Evolutionary conservation across 768 basidiomycete genomes (phyloP), one percentile per base, ranked within the genome.

Genomic region (Tephrocybe sp.): DNA sequence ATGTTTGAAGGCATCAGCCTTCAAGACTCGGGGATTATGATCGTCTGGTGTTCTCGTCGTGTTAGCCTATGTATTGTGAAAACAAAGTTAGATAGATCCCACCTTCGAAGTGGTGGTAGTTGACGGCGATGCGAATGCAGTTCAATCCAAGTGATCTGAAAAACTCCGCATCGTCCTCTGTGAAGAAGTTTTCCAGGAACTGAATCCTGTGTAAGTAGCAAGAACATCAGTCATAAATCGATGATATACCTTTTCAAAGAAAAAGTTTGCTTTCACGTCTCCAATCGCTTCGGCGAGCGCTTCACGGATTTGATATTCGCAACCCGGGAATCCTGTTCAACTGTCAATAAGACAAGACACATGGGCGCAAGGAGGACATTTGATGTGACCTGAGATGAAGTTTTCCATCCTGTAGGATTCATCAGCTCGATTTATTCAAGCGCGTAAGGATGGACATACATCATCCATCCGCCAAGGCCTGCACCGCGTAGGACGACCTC

Each of bases 131-230:
- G 4, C 90, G 83, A 45, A 91, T 84, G 58, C 83, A 88, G 68
- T 91, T 93, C 49, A 93, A 66, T 3, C 87, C 88, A 11, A 91
- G 76, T 42, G 77, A 82, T 55, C 82, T 84, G 72, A 87, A 91
- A 71, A 88, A 88, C 39, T 72, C 68, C 11, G 88, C 88, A 55
- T 91, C 90, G 16, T 73, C 71, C 13, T 88, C 86, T 40, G 75
- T 70, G 72, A 91, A 92, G 70, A 91, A 91, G 62, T 90, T 81
- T 61, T 91, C 85, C 12, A 91, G 73, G 64, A 90, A 88, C 86
- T 90, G 12, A 7, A 33, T 19, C 19, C 7, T 8, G 4, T 6
- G 6, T 38, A 8, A 19, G 37, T 12, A 15, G 16, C 6, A 8
- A 19, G 16, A 38, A 3, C 4, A n/a, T 21, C 19, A 19, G 21